Percentiles rank a stretch among this genome's conserved stretches.
Conservation (phyloP, 2,329 filamentous ascomycete species). For the Apiospora malaysiana region DNA sequence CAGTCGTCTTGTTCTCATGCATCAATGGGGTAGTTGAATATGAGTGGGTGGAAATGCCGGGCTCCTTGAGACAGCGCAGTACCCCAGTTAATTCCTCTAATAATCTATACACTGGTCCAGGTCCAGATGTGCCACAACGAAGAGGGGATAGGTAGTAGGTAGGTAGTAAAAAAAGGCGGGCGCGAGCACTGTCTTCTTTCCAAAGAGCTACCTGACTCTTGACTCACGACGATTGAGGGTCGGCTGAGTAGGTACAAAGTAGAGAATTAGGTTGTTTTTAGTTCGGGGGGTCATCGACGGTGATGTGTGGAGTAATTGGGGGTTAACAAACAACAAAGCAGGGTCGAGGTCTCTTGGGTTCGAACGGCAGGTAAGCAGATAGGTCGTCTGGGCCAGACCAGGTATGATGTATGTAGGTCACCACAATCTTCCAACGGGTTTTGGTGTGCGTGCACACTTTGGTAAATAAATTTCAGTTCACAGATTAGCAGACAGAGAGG, state of each 20-base stretch:
- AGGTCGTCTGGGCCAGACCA: too few relatives aligned
- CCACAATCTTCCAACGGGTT: background rate
- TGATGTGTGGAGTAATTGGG: constrained; percentile 16
- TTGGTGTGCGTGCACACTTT: background rate
- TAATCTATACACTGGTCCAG: background rate
- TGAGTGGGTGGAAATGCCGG: constrained; percentile 15
- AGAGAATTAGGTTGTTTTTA: constrained; percentile 11
- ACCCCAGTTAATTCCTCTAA: constrained; percentile 17
- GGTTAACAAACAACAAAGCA: constrained; percentile 11
- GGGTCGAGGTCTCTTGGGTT: constrained; percentile 14
- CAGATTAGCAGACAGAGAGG: background rate
- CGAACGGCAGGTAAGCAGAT: background rate
- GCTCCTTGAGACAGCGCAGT: constrained; percentile 18
- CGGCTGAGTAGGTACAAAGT: background rate
- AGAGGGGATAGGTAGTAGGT: background rate
- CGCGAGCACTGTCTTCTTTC: constrained; percentile 13
- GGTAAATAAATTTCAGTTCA: background rate
- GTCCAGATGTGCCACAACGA: background rate
- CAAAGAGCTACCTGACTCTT: background rate
- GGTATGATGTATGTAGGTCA: background rate
- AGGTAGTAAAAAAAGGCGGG: constrained; percentile 4
- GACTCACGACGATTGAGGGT: constrained; percentile 14
- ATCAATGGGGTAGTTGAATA: constrained; percentile 13
- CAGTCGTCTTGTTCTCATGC: constrained; percentile 1
- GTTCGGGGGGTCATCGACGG: background rate